phyloP scores from a whole-genome alignment of 305 asterid species.

The Rubia peregrina region DNA sequence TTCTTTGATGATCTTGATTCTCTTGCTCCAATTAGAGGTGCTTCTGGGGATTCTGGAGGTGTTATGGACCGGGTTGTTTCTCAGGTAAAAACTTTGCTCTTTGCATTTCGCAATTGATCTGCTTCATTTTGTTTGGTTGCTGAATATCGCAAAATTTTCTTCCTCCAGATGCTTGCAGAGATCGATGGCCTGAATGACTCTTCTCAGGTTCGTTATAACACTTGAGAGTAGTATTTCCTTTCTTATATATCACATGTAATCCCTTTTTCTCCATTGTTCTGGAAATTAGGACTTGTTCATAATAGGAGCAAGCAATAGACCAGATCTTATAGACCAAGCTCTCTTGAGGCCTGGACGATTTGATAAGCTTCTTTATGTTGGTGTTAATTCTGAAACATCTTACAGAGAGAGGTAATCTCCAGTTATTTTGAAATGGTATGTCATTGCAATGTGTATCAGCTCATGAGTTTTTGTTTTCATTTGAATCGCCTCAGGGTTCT shows the following conservation, averaged over 20 bases:
- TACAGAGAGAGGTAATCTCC: conserved; percentile 70
- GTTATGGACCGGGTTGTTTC: conserved; percentile 98
- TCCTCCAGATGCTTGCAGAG: conserved; percentile 86
- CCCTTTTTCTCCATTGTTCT: conserved; percentile 6
- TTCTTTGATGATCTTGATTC: conserved; percentile 98
- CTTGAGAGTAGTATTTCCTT: neutral
- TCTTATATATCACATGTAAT: conserved; percentile 10
- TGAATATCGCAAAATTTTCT: conserved; percentile 14
- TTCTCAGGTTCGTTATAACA: conserved; percentile 51
- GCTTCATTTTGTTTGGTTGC: neutral
- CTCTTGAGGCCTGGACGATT: conserved; percentile 97
- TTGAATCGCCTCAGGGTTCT: conserved; percentile 53
- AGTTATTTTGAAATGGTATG: conserved; percentile 1
- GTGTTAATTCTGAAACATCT: conserved; percentile 90
- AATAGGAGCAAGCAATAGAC: conserved; percentile 97
- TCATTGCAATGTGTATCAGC: neutral
- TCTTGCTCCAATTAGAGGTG: conserved; percentile 99
- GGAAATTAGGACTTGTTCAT: conserved; percentile 73
- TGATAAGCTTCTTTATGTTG: conserved; percentile 96
- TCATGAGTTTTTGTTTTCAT: neutral
- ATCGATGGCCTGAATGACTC: conserved; percentile 92
- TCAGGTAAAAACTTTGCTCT: conserved; percentile 44
- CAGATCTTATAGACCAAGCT: conserved; percentile 94
- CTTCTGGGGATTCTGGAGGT: conserved; percentile 98
- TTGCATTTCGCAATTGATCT: neutral